phyloP scores from a whole-genome alignment of 805 yeast species.

The Kodamaea sagamina region DNA sequence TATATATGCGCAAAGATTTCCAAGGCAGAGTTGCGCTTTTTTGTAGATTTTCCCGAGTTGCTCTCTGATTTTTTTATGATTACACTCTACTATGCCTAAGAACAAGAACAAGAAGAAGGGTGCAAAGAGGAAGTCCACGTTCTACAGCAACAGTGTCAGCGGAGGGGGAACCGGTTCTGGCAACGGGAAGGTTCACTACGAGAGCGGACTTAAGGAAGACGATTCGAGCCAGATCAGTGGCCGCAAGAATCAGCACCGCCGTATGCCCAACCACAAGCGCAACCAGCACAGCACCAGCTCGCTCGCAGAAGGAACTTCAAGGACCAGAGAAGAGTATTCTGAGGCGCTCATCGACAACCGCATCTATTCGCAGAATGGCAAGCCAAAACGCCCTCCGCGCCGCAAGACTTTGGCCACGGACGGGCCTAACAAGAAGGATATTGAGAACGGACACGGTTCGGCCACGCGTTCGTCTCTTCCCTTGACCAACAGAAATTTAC shows the following conservation, averaged over 20 bases:
- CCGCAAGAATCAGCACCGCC: conserved; percentile 2
- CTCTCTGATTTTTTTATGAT: neutral
- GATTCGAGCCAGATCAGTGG: conserved; percentile 1
- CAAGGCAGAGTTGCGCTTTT: conserved; percentile 4
- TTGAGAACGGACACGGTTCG: neutral
- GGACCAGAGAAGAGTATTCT: conserved; percentile 5
- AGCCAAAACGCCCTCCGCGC: conserved; percentile 3
- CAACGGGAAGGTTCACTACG: neutral
- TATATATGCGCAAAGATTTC: neutral
- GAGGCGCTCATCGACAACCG: conserved; percentile 37
- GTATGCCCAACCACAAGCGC: neutral
- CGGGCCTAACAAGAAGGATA: too few species aligned
- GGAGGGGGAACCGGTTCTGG: neutral
- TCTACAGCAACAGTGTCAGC: neutral
- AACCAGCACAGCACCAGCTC: conserved; percentile 1
- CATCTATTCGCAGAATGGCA: conserved; percentile 18
- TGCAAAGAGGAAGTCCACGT: neutral
- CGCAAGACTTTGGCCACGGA: too few species aligned
- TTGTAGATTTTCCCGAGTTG: neutral
- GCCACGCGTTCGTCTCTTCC: conserved; percentile 22
- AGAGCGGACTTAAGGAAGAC: neutral
- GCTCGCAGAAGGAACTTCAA: neutral
- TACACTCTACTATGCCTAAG: neutral
- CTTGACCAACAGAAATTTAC: conserved; percentile 41
- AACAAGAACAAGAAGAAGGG: conserved; percentile 7